Percentiles rank a stretch among this genome's conserved stretches.
phyloP scores from a whole-genome alignment of 192 early-diverging fungal species.

The Mortierella alpina region DNA sequence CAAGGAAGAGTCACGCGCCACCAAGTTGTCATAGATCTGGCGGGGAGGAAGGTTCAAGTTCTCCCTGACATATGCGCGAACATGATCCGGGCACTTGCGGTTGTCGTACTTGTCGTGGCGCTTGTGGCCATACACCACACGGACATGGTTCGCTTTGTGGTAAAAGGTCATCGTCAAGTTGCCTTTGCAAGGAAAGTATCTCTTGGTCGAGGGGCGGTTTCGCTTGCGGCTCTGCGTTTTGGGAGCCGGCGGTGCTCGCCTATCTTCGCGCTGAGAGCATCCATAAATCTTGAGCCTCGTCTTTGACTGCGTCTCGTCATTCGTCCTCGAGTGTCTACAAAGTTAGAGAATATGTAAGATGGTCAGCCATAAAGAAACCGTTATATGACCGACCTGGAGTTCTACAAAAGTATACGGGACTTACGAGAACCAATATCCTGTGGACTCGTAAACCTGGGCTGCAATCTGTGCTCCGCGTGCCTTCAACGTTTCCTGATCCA shows the following conservation, averaged over 20 bases:
- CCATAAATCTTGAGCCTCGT: conserved; percentile 51
- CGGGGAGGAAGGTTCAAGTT: conserved; percentile 33
- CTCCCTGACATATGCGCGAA: conserved; percentile 44
- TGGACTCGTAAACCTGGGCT: conserved; percentile 43
- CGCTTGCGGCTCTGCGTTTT: conserved; percentile 52
- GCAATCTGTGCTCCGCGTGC: conserved; percentile 38
- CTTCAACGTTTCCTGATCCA: conserved; percentile 48
- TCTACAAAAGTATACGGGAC: conserved; percentile 2
- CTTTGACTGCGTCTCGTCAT: conserved; percentile 51
- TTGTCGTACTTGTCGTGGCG: conserved; percentile 50
- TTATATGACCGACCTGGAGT: background rate
- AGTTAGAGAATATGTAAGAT: background rate
- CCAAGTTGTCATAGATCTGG: conserved; percentile 27
- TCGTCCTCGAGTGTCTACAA: conserved; percentile 46
- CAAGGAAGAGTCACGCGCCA: conserved; percentile 18
- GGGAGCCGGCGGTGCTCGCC: conserved; percentile 46
- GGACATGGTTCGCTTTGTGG: conserved; percentile 42
- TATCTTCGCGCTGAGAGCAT: conserved; percentile 46
- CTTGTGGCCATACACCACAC: conserved; percentile 43
- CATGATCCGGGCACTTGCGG: conserved; percentile 49
- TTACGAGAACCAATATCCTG: conserved; percentile 56
- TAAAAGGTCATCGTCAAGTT: conserved; percentile 53
- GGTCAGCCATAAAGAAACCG: background rate
- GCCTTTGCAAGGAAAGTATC: conserved; percentile 51
- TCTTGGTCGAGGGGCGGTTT: conserved; percentile 46